A percentile compares a stretch with the other conserved stretches of the same genome.
phyloP scores from a whole-genome alignment of 225 moss, liverwort and hornwort species.

The Marchantia paleacea region DNA sequence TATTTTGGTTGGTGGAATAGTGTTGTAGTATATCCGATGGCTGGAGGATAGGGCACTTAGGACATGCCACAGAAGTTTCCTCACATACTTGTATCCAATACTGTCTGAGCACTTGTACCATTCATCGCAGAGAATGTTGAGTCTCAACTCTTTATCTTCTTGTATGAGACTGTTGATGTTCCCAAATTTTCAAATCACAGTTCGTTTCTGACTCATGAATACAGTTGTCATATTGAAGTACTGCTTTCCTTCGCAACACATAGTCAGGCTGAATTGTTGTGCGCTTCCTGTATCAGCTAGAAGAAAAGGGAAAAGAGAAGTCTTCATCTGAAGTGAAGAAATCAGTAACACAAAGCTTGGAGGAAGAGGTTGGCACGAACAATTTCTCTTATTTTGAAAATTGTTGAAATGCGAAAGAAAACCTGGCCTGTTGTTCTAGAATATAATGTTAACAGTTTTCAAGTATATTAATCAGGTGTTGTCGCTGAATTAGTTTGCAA shows the following conservation, averaged over 20 bases:
- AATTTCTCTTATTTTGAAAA: background rate
- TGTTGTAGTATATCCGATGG: background rate
- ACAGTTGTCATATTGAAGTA: background rate
- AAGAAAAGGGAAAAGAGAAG: conserved; percentile 85
- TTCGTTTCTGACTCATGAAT: background rate
- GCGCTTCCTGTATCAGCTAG: conserved; percentile 44
- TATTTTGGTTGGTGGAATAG: background rate
- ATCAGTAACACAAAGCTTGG: conserved; percentile 52
- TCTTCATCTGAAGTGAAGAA: conserved; percentile 65
- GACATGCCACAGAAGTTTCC: no score
- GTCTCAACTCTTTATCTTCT: background rate
- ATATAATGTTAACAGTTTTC: no score
- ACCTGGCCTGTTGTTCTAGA: no score
- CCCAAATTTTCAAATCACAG: background rate
- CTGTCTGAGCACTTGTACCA: background rate
- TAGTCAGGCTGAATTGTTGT: background rate
- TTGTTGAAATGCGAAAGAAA: no score
- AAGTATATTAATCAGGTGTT: no score
- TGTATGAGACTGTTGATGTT: background rate
- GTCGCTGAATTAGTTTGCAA: background rate
- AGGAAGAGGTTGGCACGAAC: conserved; percentile 61
- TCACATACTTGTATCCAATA: background rate
- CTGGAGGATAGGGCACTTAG: no score
- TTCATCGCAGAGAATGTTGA: background rate
- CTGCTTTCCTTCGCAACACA: background rate